Percentiles rank a stretch among this genome's conserved stretches.
Conservation (phyloP, 495 filamentous ascomycete species). For the Tetracladium setigerum region DNA sequence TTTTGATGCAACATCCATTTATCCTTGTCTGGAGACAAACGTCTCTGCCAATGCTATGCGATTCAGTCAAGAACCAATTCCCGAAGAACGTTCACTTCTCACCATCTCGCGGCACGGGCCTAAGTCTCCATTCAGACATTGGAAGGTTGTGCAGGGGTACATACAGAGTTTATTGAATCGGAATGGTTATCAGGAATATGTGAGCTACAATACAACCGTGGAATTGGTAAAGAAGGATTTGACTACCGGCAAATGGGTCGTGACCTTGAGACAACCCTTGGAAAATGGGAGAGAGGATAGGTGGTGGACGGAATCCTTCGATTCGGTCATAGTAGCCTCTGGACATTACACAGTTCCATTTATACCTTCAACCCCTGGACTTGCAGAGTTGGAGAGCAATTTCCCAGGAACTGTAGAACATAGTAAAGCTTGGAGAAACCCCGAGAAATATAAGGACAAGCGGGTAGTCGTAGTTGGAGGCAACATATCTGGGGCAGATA, state of each 20-base stretch:
- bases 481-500: conserved; percentile 71
- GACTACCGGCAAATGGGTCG: conserved; percentile 27
- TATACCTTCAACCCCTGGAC: conserved; percentile 55
- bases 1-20: conserved; percentile 39
- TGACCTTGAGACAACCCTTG: conserved; percentile 25
- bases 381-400: conserved; percentile 43
- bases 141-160: conserved; percentile 27
- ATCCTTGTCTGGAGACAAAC: conserved; percentile 37
- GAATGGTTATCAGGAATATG: conserved; percentile 26
- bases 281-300: conserved; percentile 25
- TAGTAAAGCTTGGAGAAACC: conserved; percentile 66
- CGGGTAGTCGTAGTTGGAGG: conserved; percentile 63
- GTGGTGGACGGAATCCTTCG: conserved; percentile 50
- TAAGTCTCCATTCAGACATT: conserved; percentile 31
- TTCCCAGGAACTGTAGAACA: conserved; percentile 65
- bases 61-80: conserved; percentile 34
- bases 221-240: conserved; percentile 27
- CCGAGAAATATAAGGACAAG: conserved; percentile 46
- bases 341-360: conserved; percentile 73
- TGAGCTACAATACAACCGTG: conserved; percentile 32
- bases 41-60: conserved; percentile 30
- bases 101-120: conserved; percentile 25
- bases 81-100: conserved; percentile 20
- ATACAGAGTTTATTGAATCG: conserved; percentile 25
- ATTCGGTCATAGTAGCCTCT: conserved; percentile 73